phyloP scores from a whole-genome alignment of 371 early-diverging fungal species.

The Synchytrium microbalum region DNA sequence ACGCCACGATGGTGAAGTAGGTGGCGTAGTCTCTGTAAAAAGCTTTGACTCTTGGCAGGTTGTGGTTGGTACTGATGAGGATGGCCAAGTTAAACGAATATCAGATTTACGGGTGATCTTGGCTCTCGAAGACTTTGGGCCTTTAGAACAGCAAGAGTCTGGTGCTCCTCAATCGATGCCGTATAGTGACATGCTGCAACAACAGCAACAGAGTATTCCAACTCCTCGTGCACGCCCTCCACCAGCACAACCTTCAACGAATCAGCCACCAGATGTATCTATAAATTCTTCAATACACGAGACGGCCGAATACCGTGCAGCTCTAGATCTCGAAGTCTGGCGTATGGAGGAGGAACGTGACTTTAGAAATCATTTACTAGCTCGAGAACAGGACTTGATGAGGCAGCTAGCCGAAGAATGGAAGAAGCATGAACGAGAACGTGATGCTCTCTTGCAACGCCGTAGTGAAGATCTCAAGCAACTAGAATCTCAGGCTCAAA shows the following conservation, averaged over 20 bases:
- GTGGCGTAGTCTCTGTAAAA: conserved; percentile 8
- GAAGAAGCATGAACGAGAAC: conserved; percentile 23
- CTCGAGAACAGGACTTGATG: conserved; percentile 25
- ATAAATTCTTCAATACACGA: conserved; percentile 21
- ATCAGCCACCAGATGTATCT: neutral
- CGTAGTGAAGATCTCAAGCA: conserved; percentile 20
- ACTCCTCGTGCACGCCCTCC: neutral
- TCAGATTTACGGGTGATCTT: conserved; percentile 27
- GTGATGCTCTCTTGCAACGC: conserved; percentile 16
- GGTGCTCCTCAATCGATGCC: neutral
- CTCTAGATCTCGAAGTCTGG: conserved; percentile 40
- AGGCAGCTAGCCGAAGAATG: conserved; percentile 26
- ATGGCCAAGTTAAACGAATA: conserved; percentile 11
- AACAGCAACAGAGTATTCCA: neutral
- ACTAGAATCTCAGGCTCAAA: conserved; percentile 17
- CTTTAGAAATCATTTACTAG: conserved; percentile 24
- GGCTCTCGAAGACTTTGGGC: conserved; percentile 39
- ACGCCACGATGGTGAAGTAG: conserved; percentile 6
- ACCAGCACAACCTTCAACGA: neutral
- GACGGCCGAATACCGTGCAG: conserved; percentile 27
- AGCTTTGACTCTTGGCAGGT: conserved; percentile 1
- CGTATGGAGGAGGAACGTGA: conserved; percentile 24
- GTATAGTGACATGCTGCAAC: neutral
- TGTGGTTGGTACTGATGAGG: conserved; percentile 7
- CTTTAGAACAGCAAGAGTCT: conserved; percentile 18